These are phyloP conservation scores for Yamadazyma philogaea DNA, from an alignment of 805 yeast species.

Conservation along the genomic window DNA sequence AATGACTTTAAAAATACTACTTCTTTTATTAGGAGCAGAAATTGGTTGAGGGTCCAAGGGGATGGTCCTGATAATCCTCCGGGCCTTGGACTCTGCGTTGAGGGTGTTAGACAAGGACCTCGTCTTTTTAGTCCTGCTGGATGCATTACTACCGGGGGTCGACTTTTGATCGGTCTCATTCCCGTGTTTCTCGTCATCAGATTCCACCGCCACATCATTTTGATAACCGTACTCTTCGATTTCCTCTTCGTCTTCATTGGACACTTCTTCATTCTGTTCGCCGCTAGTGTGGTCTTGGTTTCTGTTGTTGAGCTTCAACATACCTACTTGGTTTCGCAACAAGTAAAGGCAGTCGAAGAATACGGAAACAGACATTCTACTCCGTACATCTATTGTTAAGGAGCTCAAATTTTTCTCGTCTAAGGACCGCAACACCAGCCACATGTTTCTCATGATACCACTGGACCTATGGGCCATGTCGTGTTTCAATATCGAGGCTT, in stretches of 20 bases:
- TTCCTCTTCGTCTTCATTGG: conserved; percentile 24
- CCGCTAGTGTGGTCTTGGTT: conserved; percentile 24
- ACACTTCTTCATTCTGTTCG: conserved; percentile 28
- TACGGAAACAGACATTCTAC: conserved; percentile 89
- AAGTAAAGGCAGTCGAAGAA: conserved; percentile 89
- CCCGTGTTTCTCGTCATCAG: conserved; percentile 18
- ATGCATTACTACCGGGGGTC: conserved; percentile 36
- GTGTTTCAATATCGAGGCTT: conserved; percentile 83
- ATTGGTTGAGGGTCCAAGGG: conserved; percentile 86
- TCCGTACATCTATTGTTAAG: conserved; percentile 56
- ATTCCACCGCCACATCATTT: conserved; percentile 21
- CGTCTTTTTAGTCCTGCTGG: conserved; percentile 35
- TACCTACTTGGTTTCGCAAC: conserved; percentile 82
- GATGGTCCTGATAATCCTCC: conserved; percentile 71
- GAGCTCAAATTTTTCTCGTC: conserved; percentile 47
- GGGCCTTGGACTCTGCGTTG: conserved; percentile 68
- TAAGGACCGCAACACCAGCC: conserved; percentile 78
- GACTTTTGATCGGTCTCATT: conserved; percentile 24
- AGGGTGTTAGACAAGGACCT: conserved; percentile 53
- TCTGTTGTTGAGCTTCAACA: conserved; percentile 55
- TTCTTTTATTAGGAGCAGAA: conserved; percentile 31
- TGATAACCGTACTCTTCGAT: conserved; percentile 22
- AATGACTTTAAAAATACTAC: conserved; percentile 37
- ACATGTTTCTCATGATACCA: conserved; percentile 90
- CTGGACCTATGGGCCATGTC: conserved; percentile 91